A percentile compares a stretch with the other conserved stretches of the same genome.
Evolutionary conservation across 1,284 basidiomycete genomes (phyloP).

Genomic region (Ganoderma lingzhi): DNA sequence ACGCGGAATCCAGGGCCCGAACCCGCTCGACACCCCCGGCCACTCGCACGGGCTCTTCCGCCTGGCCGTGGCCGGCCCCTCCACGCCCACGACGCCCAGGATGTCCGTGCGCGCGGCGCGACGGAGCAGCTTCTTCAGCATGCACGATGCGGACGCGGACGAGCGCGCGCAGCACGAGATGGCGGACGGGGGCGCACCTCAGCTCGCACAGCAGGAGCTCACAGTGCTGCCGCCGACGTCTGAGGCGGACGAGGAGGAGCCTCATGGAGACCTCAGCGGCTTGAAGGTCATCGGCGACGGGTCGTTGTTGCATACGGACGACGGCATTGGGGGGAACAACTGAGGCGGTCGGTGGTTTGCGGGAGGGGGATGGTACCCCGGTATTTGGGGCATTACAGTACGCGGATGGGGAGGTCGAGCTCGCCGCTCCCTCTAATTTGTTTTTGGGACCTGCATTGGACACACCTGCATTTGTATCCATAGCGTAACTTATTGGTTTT

Average conservation of each 20-base stretch:
- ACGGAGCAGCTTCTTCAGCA: slow-evolving; percentile 22
- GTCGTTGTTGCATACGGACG: neutral
- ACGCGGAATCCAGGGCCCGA: neutral
- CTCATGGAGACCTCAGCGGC: slow-evolving; percentile 18
- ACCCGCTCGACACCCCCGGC: slow-evolving; percentile 6
- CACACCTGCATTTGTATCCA: slow-evolving; percentile 1
- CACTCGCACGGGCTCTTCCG: slow-evolving; percentile 22
- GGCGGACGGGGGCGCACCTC: neutral
- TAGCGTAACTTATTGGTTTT: slow-evolving; percentile 3
- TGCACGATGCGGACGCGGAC: neutral
- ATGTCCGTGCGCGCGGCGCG: slow-evolving; percentile 24
- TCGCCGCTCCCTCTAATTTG: neutral
- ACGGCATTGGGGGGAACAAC: neutral
- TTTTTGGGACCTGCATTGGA: neutral
- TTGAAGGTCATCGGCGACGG: neutral
- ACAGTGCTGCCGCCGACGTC: slow-evolving; percentile 11
- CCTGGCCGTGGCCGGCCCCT: neutral
- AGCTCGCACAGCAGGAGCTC: neutral
- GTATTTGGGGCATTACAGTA: neutral
- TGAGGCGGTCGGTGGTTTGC: neutral
- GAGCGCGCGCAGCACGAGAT: neutral
- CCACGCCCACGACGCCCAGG: slow-evolving; percentile 19
- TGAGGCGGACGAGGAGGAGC: slow-evolving; percentile 26
- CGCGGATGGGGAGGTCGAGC: neutral
- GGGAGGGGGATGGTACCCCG: neutral